Evolutionary conservation across 2,329 filamentous ascomycete genomes (phyloP), one percentile per base, ranked within the genome.

Genomic region (Fusarium sarcochroum): DNA sequence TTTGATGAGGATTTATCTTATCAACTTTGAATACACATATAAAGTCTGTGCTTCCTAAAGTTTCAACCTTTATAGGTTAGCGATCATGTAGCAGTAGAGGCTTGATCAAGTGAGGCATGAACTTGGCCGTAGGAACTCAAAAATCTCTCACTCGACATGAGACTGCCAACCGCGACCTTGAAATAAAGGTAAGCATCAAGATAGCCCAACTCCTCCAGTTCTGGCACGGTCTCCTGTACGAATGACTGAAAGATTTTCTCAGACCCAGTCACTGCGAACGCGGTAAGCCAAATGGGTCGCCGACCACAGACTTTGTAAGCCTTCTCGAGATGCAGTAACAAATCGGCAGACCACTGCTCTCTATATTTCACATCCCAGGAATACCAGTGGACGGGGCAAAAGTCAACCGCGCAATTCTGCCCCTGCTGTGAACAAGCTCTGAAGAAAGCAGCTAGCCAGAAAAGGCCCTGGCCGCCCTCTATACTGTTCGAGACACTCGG

Each of bases 111-210:
- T n/a, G n/a, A n/a, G n/a, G n/a, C n/a, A n/a, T n/a, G n/a, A n/a
- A n/a, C n/a, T n/a, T n/a, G n/a, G n/a, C n/a, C n/a, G n/a, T n/a
- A n/a, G n/a, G n/a, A n/a, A n/a, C n/a, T n/a, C n/a, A n/a, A n/a
- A n/a, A n/a, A n/a, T n/a, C n/a, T n/a, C n/a, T 40, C 37, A 1
- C 15, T 20, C 4, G 20, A n/a, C 37, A 40, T 11, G n/a, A 20
- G 37, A 1, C n/a, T 3, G 17, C 37, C 2, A 10, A 2, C 4
- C 11, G 5, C 11, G 11, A 40, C 2, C 10, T 9, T 18, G 7
- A 40, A 20, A 6, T 40, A n/a, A 40, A 40, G 20, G 6, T n/a
- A 20, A 11, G 8, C n/a, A 40, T 10, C 17, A 18, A 10, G 17
- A 18, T 40, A 40, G 11, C 13, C 37, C 37, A 20, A 10, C 9